Conservation (phyloP, 805 yeast genomes). For the Jamesozyma jinghongensis region DNA sequence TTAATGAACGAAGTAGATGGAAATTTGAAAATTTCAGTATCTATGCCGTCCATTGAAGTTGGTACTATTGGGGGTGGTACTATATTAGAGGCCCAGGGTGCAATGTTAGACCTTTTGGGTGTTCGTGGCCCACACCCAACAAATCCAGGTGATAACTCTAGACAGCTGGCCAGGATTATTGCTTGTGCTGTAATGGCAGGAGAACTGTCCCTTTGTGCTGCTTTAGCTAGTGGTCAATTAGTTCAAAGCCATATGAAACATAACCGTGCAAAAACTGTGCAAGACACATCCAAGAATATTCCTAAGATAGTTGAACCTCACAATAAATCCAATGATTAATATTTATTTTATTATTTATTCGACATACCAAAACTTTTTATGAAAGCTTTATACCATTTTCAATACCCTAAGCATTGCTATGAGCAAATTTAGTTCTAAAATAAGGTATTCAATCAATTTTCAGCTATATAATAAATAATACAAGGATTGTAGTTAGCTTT, state of each 20-base stretch:
- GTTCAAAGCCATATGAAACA: conserved; percentile 97
- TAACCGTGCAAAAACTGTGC: conserved; percentile 53
- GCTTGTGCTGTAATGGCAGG: conserved; percentile 96
- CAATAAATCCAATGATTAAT: too few relatives aligned
- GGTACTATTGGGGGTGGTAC: conserved; percentile 99
- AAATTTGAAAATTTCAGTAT: conserved; percentile 83
- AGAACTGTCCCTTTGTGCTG: conserved; percentile 88
- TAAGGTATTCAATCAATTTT: too few relatives aligned
- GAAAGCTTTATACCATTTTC: too few relatives aligned
- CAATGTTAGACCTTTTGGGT: conserved; percentile 90
- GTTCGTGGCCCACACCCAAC: conserved; percentile 94
- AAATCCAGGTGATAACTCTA: conserved; percentile 88
- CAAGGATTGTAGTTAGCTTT: too few relatives aligned
- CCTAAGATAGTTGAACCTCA: too few relatives aligned
- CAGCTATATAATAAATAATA: too few relatives aligned
- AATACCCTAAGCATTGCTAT: too few relatives aligned
- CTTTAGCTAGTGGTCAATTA: conserved; percentile 96
- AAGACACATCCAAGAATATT: too few relatives aligned
- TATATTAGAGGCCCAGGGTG: conserved; percentile 90
- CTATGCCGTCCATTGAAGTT: conserved; percentile 98
- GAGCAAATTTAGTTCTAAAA: too few relatives aligned
- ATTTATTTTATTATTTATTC: too few relatives aligned
- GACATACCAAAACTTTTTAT: too few relatives aligned
- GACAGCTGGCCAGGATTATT: conserved; percentile 83
- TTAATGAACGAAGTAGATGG: conserved; percentile 80